A percentile compares a stretch with the other conserved stretches of the same genome.
Evolutionary conservation across 352 stramenopile species (phyloP).

Genomic region (Elongisporangium senticosum): DNA sequence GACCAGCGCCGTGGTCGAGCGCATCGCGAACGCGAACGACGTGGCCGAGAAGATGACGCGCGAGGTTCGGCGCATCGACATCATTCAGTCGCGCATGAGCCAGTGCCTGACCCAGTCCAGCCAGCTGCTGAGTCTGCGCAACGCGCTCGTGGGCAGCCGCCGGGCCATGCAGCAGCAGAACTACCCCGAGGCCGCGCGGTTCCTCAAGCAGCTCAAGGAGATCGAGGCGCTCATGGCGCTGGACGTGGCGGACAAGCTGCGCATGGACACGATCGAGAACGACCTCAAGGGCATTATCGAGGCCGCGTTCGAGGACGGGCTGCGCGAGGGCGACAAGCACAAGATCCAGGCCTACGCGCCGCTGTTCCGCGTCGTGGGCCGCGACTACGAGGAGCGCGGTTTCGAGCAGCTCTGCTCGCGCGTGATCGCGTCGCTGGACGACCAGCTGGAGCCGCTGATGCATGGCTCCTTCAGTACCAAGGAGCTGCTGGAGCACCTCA

Average conservation of each 20-base stretch:
- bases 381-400: slow-evolving; percentile 63
- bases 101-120: slow-evolving; percentile 53
- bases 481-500: slow-evolving; percentile 70
- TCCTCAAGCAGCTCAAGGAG: slow-evolving; percentile 67
- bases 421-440: slow-evolving; percentile 29
- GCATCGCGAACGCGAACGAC: slow-evolving; percentile 84
- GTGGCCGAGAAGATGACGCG: slow-evolving; percentile 86
- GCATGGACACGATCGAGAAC: slow-evolving; percentile 79
- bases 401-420: slow-evolving; percentile 49
- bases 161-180: slow-evolving; percentile 67
- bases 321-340: slow-evolving; percentile 32
- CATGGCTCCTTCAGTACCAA: slow-evolving; percentile 60
- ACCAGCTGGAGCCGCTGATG: slow-evolving; percentile 24
- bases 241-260: slow-evolving; percentile 78
- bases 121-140: slow-evolving; percentile 73
- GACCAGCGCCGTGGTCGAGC: slow-evolving; percentile 76
- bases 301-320: slow-evolving; percentile 48
- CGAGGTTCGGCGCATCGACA: slow-evolving; percentile 75
- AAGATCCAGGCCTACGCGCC: slow-evolving; percentile 63
- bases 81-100: slow-evolving; percentile 73
- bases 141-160: slow-evolving; percentile 66
- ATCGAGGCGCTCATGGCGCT: slow-evolving; percentile 73
- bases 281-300: slow-evolving; percentile 79
- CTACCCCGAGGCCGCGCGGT: slow-evolving; percentile 66
- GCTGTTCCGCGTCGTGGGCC: slow-evolving; percentile 68